These are phyloP conservation scores for Nemania sp. DNA, from an alignment of 2,329 filamentous ascomycete species.

Conservation along the genomic window DNA sequence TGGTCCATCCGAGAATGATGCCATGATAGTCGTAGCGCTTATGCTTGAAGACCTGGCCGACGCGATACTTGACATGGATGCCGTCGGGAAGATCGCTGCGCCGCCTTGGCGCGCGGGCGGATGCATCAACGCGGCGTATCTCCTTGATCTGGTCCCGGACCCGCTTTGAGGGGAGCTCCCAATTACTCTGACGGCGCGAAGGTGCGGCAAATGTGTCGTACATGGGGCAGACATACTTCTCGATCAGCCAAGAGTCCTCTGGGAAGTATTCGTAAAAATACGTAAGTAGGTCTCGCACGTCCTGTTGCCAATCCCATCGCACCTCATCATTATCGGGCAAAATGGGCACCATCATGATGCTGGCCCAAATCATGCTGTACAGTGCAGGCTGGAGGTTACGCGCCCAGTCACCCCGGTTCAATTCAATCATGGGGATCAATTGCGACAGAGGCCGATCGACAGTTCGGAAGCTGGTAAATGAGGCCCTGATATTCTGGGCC, in stretches of 20 bases:
- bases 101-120: conserved; percentile 41
- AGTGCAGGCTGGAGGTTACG: conserved; percentile 61
- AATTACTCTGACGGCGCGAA: conserved; percentile 37
- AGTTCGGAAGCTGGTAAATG: conserved; percentile 56
- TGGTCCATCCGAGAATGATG: conserved; percentile 86
- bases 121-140: conserved; percentile 50
- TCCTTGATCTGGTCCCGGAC: conserved; percentile 44
- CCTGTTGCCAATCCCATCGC: conserved; percentile 59
- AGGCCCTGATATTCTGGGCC: conserved; percentile 78
- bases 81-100: conserved; percentile 37
- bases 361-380: conserved; percentile 76
- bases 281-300: conserved; percentile 66
- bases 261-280: conserved; percentile 67
- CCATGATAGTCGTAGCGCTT: conserved; percentile 77
- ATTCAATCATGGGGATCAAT: conserved; percentile 43
- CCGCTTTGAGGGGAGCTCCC: conserved; percentile 41
- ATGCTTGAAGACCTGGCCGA: conserved; percentile 86
- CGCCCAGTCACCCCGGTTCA: conserved; percentile 55
- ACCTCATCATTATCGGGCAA: conserved; percentile 43
- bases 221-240: conserved; percentile 68
- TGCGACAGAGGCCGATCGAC: conserved; percentile 45
- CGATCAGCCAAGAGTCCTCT: conserved; percentile 72
- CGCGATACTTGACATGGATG: conserved; percentile 60
- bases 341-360: conserved; percentile 57
- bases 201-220: conserved; percentile 50